Conservation (phyloP, 2,329 filamentous ascomycete genomes). For the Cladophialophora carrionii region DNA sequence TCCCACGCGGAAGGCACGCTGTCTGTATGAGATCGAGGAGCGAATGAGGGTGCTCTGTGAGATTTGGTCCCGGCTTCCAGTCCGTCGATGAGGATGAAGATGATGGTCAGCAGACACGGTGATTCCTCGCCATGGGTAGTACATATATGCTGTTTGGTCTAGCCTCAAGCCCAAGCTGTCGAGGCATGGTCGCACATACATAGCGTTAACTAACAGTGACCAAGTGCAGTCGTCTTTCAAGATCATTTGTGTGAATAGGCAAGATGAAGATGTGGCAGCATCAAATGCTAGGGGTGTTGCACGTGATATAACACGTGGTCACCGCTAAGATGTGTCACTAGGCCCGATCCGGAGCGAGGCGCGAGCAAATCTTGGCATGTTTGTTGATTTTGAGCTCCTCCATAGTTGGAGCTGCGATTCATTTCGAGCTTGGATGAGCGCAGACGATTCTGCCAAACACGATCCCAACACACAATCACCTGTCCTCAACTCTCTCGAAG, state of each 20-base stretch:
- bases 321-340: background rate
- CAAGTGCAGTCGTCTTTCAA: background rate
- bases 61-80: background rate
- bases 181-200: no score
- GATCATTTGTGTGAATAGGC: background rate
- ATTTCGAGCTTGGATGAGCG: background rate
- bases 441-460: background rate
- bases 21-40: background rate
- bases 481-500: background rate
- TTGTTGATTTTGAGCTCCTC: background rate
- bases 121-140: background rate
- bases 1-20: background rate
- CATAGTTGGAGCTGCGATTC: conserved; percentile 3
- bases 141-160: background rate
- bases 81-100: background rate
- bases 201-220: no score
- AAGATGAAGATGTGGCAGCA: background rate
- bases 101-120: background rate
- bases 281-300: background rate
- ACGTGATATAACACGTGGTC: no score
- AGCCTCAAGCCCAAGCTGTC: background rate
- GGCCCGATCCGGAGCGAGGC: background rate
- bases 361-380: background rate
- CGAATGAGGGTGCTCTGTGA: background rate
- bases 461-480: background rate